These are phyloP conservation scores for Ustilago bromivora DNA, from an alignment of 1,284 basidiomycete genomes.

Conservation along the genomic window DNA sequence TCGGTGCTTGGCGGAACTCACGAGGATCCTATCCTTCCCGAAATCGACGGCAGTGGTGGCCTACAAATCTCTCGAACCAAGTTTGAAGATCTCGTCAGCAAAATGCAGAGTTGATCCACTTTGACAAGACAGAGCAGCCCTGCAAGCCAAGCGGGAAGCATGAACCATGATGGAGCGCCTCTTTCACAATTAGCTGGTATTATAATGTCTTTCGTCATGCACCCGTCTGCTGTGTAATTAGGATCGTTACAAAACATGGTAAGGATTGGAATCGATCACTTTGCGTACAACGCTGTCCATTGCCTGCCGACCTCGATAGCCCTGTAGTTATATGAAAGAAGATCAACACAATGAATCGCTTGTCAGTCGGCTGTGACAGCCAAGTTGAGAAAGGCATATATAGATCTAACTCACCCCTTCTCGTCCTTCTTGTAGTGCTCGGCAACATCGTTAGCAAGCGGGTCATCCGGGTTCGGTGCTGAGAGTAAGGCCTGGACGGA, in stretches of 20 bases:
- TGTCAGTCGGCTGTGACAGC: slow-evolving; percentile 3
- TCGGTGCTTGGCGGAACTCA: slow-evolving; percentile 26
- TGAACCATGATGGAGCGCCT: neutral
- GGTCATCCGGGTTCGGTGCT: slow-evolving; percentile 97
- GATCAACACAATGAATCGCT: neutral
- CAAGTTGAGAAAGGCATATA: too few relatives aligned
- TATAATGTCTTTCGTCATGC: neutral
- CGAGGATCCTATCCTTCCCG: slow-evolving; percentile 54
- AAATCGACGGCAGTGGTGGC: slow-evolving; percentile 44
- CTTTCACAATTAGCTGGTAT: neutral
- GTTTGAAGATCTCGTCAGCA: slow-evolving; percentile 44
- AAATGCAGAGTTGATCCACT: slow-evolving; percentile 18
- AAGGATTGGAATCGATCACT: slow-evolving; percentile 13
- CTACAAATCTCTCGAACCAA: slow-evolving; percentile 46
- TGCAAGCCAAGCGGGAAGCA: neutral
- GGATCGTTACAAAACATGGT: slow-evolving; percentile 2
- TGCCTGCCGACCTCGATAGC: slow-evolving; percentile 66
- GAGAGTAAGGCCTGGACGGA: slow-evolving; percentile 95
- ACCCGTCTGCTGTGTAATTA: neutral
- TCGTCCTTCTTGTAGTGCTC: slow-evolving; percentile 99
- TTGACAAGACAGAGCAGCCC: neutral
- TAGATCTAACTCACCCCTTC: slow-evolving; percentile 77
- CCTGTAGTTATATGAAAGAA: slow-evolving; percentile 22
- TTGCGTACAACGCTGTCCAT: slow-evolving; percentile 65
- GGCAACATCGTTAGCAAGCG: slow-evolving; percentile 90